Conservation (phyloP, 495 filamentous ascomycete species). For the Aspergillus baeticus region DNA sequence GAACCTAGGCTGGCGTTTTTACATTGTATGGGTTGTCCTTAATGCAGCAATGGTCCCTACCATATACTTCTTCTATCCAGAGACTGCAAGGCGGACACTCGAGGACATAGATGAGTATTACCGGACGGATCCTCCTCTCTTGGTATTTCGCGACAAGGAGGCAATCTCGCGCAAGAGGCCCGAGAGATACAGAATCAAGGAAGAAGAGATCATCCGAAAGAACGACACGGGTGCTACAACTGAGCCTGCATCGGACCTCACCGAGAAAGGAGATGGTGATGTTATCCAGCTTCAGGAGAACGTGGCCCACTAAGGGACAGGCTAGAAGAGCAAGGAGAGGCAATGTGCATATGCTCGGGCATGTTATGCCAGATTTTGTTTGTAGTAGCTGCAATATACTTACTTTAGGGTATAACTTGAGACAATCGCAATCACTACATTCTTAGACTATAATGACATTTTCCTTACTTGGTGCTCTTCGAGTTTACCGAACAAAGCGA, state of each 20-base stretch:
- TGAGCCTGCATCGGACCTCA: neutral
- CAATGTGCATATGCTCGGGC: too few species aligned
- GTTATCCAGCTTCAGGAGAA: neutral
- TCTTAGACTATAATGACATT: too few species aligned
- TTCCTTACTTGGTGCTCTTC: too few species aligned
- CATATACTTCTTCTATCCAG: too few species aligned
- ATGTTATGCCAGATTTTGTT: too few species aligned
- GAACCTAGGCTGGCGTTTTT: too few species aligned
- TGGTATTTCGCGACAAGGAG: slow-evolving; percentile 39
- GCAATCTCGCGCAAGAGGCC: slow-evolving; percentile 38
- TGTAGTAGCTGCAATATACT: too few species aligned
- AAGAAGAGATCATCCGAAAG: neutral
- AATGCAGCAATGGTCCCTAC: too few species aligned
- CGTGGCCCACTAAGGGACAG: neutral
- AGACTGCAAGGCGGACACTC: too few species aligned
- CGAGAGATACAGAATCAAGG: slow-evolving; percentile 15
- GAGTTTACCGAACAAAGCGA: neutral
- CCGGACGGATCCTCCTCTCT: slow-evolving; percentile 32
- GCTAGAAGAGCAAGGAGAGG: neutral
- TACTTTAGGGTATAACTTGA: too few species aligned
- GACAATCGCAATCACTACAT: too few species aligned
- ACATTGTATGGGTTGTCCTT: too few species aligned
- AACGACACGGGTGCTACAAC: neutral
- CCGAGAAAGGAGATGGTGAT: neutral
- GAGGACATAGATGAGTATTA: slow-evolving; percentile 2